Base-by-base conservation (phyloP, 2,329 filamentous ascomycete genomes). In the Colletotrichum sp. region DNA sequence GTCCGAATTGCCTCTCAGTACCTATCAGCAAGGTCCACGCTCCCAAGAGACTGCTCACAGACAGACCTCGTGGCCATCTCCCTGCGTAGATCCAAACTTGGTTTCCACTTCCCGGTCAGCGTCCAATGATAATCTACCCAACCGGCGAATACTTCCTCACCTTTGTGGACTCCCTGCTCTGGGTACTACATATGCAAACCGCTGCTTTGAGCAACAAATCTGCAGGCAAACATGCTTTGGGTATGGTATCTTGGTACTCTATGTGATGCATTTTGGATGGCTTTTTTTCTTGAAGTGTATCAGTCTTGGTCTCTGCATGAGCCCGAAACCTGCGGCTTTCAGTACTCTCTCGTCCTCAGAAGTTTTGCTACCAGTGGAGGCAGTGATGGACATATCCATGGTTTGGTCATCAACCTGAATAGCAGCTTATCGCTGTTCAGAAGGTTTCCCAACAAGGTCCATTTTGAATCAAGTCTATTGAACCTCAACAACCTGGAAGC, bases 41-140 rank as follows among this genome's bases (percentile, higher is more conserved):
- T 52, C 44, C 44, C 24, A 55, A 16, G 16, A 32, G 36, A 44
- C 32, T 60, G 28, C 62, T 39, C 60, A 28, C 44, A 63, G 26
- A 32, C 44, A 10, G 39, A 57, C 64, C 66, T 74, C 59, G 59
- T 62, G 67, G 57, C 44, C 71, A 68, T 26, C 62, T 57, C 73
- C 73, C 69, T 75, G 69, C 57, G 73, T 68, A 76, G 73, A 76
- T 72, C 72, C 36, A 64, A 39, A 55, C 10, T 57, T 18, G 16
- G 72, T 75, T 72, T 52, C 69, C 73, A 72, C 73, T 72, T 72
- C 63, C 68, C 73, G 73, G 73, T 76, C 73, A 72, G 32, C 18
- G 10, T 18, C 69, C 73, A 76, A 76, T 76, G n/a, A 28, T 15
- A 21, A n/a, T 13, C 9, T 21, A 34, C 55, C 30, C 52, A 68